Evolutionary conservation across 176 grass and related monocot genomes (phyloP).

Genomic region (Musa beccarii): DNA sequence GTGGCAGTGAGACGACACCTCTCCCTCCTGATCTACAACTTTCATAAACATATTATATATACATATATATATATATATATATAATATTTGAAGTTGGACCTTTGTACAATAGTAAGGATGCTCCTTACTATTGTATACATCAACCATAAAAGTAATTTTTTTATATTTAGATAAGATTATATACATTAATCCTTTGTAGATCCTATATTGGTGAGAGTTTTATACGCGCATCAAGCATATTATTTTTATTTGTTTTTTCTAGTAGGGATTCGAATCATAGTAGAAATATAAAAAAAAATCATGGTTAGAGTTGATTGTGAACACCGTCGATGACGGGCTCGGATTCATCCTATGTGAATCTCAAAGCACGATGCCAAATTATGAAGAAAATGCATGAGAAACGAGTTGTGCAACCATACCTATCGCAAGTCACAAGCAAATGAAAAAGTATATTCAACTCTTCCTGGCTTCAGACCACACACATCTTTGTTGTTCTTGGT

Average conservation of each 20-base stretch:
- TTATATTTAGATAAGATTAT: no score
- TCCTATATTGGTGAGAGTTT: no score
- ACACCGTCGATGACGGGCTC: no score
- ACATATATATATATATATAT: no score
- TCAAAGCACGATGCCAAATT: background rate
- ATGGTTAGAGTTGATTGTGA: no score
- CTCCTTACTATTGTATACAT: no score
- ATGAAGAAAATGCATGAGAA: background rate
- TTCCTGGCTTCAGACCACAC: background rate
- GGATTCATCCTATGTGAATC: background rate
- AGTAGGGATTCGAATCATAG: background rate
- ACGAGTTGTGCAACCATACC: background rate
- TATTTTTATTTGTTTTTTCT: background rate
- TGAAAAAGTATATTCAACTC: background rate
- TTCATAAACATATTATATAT: background rate
- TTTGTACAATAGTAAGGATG: no score
- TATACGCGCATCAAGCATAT: no score
- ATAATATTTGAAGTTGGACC: no score
- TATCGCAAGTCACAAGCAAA: background rate
- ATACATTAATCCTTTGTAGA: no score
- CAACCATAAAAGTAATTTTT: no score
- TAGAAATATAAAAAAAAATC: no score
- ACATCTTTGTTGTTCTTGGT: background rate
- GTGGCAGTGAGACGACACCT: constrained; percentile 28
- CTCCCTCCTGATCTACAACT: constrained; percentile 70